These are phyloP conservation scores for Fusarium sp. DNA, from an alignment of 2,329 filamentous ascomycete species.

Conservation along the genomic window DNA sequence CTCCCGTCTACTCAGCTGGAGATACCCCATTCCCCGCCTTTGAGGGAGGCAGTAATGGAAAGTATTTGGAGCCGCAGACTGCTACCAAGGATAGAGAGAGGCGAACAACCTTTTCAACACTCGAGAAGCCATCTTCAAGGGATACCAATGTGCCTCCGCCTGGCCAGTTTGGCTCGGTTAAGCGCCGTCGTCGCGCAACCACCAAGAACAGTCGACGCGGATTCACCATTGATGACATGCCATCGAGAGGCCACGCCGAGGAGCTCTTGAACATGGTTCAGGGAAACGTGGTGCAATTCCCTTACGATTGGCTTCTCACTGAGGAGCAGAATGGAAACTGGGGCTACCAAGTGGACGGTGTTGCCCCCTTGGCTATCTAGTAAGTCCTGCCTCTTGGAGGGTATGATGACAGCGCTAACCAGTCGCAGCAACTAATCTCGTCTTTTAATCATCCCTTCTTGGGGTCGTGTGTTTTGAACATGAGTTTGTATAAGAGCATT, in stretches of 20 bases:
- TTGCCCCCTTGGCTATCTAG: slow-evolving; percentile 98
- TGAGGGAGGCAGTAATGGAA: slow-evolving; percentile 49
- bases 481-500: slow-evolving; percentile 34
- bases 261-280: slow-evolving; percentile 83
- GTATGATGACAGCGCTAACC: slow-evolving; percentile 41
- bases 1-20: slow-evolving; percentile 54
- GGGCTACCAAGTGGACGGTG: slow-evolving; percentile 95
- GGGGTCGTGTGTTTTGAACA: slow-evolving; percentile 12
- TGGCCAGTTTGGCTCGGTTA: slow-evolving; percentile 59
- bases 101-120: slow-evolving; percentile 65
- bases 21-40: slow-evolving; percentile 59
- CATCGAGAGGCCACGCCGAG: slow-evolving; percentile 79
- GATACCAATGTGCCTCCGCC: slow-evolving; percentile 46
- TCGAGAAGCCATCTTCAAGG: slow-evolving; percentile 58
- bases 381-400: slow-evolving; percentile 58
- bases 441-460: slow-evolving; percentile 16
- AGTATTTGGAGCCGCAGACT: slow-evolving; percentile 47
- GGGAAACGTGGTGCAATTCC: slow-evolving; percentile 89
- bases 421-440: slow-evolving; percentile 46
- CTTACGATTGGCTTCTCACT: slow-evolving; percentile 92
- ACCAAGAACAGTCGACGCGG: slow-evolving; percentile 74
- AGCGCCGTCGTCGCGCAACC: slow-evolving; percentile 71
- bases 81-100: slow-evolving; percentile 57
- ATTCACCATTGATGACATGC: slow-evolving; percentile 76
- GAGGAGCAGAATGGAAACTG: slow-evolving; percentile 95